These are phyloP conservation scores for Alloascoidea hylecoeti DNA, from an alignment of 805 yeast species.

Conservation along the genomic window DNA sequence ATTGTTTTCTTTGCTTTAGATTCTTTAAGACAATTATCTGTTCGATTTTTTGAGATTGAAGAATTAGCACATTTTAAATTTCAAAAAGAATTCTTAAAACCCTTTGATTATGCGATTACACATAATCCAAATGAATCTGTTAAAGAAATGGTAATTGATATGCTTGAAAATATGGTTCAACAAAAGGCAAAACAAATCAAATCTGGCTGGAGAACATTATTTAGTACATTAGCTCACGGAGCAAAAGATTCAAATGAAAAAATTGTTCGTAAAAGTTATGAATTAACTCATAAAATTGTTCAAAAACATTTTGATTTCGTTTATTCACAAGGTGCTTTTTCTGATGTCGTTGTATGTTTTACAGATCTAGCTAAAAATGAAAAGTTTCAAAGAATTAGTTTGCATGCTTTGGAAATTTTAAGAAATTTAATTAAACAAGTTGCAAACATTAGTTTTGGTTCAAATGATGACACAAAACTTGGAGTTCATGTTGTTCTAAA, in stretches of 20 bases:
- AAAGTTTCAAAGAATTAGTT: conserved; percentile 62
- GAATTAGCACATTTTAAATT: conserved; percentile 92
- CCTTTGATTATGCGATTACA: conserved; percentile 68
- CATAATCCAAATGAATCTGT: conserved; percentile 58
- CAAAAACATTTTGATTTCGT: conserved; percentile 49
- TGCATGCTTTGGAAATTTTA: conserved; percentile 69
- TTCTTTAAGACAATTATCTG: conserved; percentile 82
- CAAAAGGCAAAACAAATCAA: conserved; percentile 61
- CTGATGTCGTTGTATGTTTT: conserved; percentile 57
- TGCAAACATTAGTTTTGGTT: conserved; percentile 15
- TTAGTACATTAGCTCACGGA: conserved; percentile 63
- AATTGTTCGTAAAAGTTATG: conserved; percentile 50
- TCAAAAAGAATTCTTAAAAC: conserved; percentile 86
- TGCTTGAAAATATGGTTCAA: conserved; percentile 72
- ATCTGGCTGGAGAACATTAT: conserved; percentile 92
- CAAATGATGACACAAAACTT: conserved; percentile 7
- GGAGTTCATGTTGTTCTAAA: conserved; percentile 7
- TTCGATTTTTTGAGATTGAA: conserved; percentile 85
- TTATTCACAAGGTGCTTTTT: conserved; percentile 52
- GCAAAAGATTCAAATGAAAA: conserved; percentile 40
- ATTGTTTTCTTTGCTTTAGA: conserved; percentile 87
- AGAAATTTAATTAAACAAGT: conserved; percentile 45
- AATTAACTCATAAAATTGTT: conserved; percentile 46
- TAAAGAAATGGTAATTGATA: conserved; percentile 81
- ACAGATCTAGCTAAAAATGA: conserved; percentile 77